Evolutionary conservation across 805 yeast species (phyloP).

Genomic region (Candida gorgasii): DNA sequence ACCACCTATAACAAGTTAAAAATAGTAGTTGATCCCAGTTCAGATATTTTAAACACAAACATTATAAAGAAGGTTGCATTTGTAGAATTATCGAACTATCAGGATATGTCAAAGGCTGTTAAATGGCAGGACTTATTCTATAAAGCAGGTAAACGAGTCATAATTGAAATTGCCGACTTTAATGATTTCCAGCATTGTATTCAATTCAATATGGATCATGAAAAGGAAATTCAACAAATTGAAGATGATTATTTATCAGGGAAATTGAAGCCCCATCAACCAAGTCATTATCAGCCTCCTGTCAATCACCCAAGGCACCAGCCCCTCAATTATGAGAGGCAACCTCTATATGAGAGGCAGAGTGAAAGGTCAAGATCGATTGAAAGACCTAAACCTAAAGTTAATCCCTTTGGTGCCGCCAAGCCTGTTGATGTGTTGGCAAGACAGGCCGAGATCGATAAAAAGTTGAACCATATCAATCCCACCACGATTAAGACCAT

Average conservation of each 20-base stretch:
- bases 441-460: conserved; percentile 62
- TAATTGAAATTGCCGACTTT: conserved; percentile 41
- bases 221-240: conserved; percentile 28
- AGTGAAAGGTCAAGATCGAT: not conserved
- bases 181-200: conserved; percentile 42
- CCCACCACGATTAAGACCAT: conserved; percentile 32
- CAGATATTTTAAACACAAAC: conserved; percentile 36
- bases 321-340: conserved; percentile 3
- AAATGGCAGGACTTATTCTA: conserved; percentile 64
- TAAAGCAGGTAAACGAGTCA: conserved; percentile 39
- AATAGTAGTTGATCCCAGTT: conserved; percentile 54
- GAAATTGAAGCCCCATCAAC: conserved; percentile 14
- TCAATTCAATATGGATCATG: conserved; percentile 38
- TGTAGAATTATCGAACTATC: conserved; percentile 53
- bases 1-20: conserved; percentile 60
- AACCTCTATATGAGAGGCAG: not conserved
- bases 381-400: conserved; percentile 32
- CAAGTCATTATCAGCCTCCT: conserved; percentile 6
- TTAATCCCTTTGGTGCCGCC: conserved; percentile 81
- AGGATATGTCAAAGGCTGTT: conserved; percentile 56
- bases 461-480: conserved; percentile 29
- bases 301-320: conserved; percentile 1
- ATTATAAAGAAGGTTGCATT: conserved; percentile 59
- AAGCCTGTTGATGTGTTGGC: conserved; percentile 80
- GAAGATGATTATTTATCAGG: conserved; percentile 30